Conservation (phyloP, 306 rosid species). For the Arachis stenosperma region DNA sequence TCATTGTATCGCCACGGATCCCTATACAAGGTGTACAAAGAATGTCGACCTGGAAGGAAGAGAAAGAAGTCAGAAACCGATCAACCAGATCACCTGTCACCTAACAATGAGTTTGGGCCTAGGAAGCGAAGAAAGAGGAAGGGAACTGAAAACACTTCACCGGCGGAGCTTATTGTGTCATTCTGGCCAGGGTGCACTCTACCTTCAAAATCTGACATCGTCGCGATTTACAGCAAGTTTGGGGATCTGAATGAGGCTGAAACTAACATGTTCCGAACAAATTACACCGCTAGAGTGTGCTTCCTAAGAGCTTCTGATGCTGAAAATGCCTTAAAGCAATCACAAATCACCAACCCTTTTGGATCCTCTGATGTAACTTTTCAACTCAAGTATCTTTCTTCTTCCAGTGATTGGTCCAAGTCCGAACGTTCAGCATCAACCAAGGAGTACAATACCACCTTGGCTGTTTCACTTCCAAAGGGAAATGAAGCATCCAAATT, state of each 20-base stretch:
- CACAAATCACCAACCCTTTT: conserved; percentile 60
- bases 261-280: conserved; percentile 58
- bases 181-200: conserved; percentile 63
- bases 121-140: conserved; percentile 41
- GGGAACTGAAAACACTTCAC: conserved; percentile 33
- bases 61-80: conserved; percentile 55
- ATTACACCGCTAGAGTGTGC: conserved; percentile 63
- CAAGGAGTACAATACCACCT: conserved; percentile 35
- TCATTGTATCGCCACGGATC: conserved; percentile 59
- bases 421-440: conserved; percentile 33
- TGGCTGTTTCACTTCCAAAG: conserved; percentile 38
- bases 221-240: conserved; percentile 54
- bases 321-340: conserved; percentile 53
- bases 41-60: conserved; percentile 51
- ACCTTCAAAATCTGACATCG: conserved; percentile 71
- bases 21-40: conserved; percentile 40
- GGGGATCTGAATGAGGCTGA: conserved; percentile 64
- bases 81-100: conserved; percentile 25
- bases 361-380: conserved; percentile 50
- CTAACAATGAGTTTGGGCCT: conserved; percentile 39
- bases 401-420: conserved; percentile 39
- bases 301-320: conserved; percentile 61
- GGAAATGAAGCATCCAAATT: conserved; percentile 47
- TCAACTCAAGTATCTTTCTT: conserved; percentile 43
- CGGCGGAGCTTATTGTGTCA: conserved; percentile 53